phyloP scores from a whole-genome alignment of 305 asterid genomes.

The Fraxinus angustifolia region DNA sequence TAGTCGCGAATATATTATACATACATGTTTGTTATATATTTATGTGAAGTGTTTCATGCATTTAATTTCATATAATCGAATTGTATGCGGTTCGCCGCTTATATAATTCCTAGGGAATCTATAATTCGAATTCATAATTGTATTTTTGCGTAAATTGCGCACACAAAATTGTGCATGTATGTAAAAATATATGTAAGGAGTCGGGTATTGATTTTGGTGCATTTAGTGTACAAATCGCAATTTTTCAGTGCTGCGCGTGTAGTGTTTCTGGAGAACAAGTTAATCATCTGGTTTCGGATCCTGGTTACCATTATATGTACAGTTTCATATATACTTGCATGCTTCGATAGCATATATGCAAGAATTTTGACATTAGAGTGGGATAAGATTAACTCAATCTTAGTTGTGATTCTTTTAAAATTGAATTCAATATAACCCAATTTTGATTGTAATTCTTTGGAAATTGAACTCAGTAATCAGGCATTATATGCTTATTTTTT shows the following conservation, averaged over 20 bases:
- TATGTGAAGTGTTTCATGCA: background rate
- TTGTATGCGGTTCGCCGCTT: background rate
- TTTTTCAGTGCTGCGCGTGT: background rate
- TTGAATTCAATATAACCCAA: background rate
- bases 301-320: background rate
- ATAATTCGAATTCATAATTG: background rate
- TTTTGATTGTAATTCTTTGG: background rate
- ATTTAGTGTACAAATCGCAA: background rate
- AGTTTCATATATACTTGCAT: background rate
- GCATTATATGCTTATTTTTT: background rate
- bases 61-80: background rate
- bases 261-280: background rate
- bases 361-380: background rate
- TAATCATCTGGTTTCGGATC: no score
- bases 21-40: background rate
- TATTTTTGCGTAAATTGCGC: background rate
- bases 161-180: background rate
- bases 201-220: background rate
- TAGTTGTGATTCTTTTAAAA: background rate
- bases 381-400: background rate
- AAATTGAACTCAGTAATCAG: no score
- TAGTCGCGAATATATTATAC: background rate
- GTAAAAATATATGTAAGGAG: background rate
- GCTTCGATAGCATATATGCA: background rate
- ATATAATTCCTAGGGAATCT: background rate